Evolutionary conservation across 441 rosid species (phyloP).

Genomic region (Codiaeum variegatum): DNA sequence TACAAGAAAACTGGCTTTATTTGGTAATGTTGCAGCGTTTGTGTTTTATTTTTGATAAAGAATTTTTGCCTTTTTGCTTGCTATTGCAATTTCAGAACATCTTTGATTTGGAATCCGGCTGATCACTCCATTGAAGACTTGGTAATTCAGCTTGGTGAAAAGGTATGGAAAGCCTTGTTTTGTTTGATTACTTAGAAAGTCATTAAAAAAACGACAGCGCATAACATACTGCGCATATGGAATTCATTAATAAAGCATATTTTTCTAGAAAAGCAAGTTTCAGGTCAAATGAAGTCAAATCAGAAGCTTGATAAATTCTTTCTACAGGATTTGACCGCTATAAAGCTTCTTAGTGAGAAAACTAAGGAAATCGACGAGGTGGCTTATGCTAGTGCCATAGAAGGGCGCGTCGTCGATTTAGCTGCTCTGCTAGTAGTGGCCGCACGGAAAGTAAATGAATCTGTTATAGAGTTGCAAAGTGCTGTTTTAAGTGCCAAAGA

Average conservation of each 20-base stretch:
- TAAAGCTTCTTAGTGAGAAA: slow-evolving; percentile 54
- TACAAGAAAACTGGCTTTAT: slow-evolving; percentile 20
- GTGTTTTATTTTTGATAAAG: neutral
- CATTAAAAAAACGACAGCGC: neutral
- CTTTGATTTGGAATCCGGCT: slow-evolving; percentile 59
- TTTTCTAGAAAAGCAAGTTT: neutral
- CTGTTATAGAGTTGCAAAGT: slow-evolving; percentile 33
- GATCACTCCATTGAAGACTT: slow-evolving; percentile 51
- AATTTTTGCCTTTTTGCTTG: neutral
- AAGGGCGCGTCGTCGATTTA: slow-evolving; percentile 48
- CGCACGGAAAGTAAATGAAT: slow-evolving; percentile 45
- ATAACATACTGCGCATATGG: neutral
- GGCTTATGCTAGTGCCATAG: slow-evolving; percentile 50
- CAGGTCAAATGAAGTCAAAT: slow-evolving; percentile 10
- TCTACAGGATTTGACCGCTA: slow-evolving; percentile 51
- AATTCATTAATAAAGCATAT: neutral
- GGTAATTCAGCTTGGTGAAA: slow-evolving; percentile 51
- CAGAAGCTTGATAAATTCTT: no score
- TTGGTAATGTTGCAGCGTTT: slow-evolving; percentile 34
- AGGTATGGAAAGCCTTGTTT: slow-evolving; percentile 33
- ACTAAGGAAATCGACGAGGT: slow-evolving; percentile 51
- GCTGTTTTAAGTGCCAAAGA: slow-evolving; percentile 36
- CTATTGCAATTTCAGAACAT: slow-evolving; percentile 35
- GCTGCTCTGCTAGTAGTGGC: slow-evolving; percentile 59
- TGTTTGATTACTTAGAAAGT: neutral